Base-by-base conservation (phyloP, 2,329 filamentous ascomycete species). In the Aspergillus glaucus region DNA sequence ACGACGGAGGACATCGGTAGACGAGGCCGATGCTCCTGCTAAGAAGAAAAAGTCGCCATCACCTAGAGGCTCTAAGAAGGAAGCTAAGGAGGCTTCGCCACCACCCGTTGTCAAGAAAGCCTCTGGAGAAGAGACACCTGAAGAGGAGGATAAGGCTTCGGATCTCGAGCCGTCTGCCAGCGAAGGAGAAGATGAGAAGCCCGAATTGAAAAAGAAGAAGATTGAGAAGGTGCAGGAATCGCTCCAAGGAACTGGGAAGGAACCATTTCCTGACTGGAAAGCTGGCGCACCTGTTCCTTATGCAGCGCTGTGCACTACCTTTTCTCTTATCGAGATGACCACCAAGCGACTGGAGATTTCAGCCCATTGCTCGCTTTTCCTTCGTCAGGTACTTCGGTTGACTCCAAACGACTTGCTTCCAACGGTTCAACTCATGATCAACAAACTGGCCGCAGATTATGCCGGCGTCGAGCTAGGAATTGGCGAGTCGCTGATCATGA, bases 401-500 rank as follows among this genome's bases (percentile, higher is more conserved):
- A 96, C 90, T 0, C 93, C 93, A 0, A 78, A 84, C 14, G 93
- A 98, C 64, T 78, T 98, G 17, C 78, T 96, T 2, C 84, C 91
- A 0, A 95, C 89, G 0, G 85, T 97, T 21, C 78, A 95, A 54
- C 81, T 98, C 26, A 97, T 98, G 93, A 88, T 95, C 68, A 96
- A 96, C 72, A 97, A 97, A 68, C 81, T 98, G 22, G 93, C 93
- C 2, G 92, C 93, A 3, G 93, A 98, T 63, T 98, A 96, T 67
- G 86, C 91, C 40, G 93, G 93, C 17, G 91, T 98, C 54, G 93
- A 98, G 70, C 79, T 98, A 26, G 93, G 93, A n/a, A 98, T 98
- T 59, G 93, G 93, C 49, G 93, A 98, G 71, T 97, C 92, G 0
- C 72, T 98, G 24, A 96, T 98, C 61, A 97, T 97, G 91, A 98